Base-by-base conservation (phyloP, 306 rosid genomes). In the Dalbergia cultrata region DNA sequence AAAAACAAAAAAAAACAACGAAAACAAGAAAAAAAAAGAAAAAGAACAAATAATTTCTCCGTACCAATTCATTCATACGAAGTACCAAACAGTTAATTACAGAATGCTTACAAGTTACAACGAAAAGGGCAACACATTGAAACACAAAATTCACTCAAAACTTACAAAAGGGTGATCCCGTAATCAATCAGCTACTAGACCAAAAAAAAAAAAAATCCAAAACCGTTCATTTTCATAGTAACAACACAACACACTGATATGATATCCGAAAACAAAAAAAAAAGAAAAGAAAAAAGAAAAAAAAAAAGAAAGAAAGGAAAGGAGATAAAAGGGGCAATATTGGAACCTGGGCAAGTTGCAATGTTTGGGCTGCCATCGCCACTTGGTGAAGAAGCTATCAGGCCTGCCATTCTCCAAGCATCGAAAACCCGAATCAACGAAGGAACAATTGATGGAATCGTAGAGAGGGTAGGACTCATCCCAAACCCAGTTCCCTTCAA, bases 401-500 rank as follows among this genome's bases (percentile, higher is more conserved):
- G 92, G 92, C 45, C 97, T 88, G 6, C 94, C 91, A 74, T 89
- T 91, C 81, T 92, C 93, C 65, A 84, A 75, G 81, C 98, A 94
- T 5, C 92, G 89, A 74, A 94, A 92, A 45, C 98, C 98, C 14
- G 39, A 70, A 88, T 94, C 98, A 70, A 89, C 7, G 73, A 94
- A 88, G 21, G 91, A 80, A 77, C 98, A 94, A 71, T 85, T 80
- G 7, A 74, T 73, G 18, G 98, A 90, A 75, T 83, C 74, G 61
- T 94, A 94, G 72, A 94, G 80, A 7, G 98, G 98, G 50, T 94
- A 92, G 37, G 84, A 77, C 75, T 94, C 97, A 85, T 94, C 98
- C 97, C 97, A 90, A 53, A 87, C 94, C 98, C 98, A 94, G 34
- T 81, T 88, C 33, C 98, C 98, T 83, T 90, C 89, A 75, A 90